Conservation (phyloP, 441 rosid species). For the Eruca vesicaria region DNA sequence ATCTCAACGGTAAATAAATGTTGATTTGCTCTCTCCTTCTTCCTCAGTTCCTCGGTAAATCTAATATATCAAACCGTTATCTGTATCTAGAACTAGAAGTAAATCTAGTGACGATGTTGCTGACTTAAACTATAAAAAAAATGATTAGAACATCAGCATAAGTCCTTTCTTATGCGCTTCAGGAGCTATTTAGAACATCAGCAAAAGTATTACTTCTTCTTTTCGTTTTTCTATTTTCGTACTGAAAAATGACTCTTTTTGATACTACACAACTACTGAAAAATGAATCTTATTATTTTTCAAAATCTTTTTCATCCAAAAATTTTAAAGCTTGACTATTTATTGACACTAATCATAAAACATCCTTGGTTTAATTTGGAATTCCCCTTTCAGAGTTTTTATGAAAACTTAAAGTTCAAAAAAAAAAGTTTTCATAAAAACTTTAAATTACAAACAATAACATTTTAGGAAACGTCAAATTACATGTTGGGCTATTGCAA, state of each 20-base stretch:
- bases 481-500: neutral
- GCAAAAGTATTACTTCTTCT: neutral
- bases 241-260: neutral
- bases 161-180: neutral
- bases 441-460: too few relatives aligned
- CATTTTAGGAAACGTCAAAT: neutral
- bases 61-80: constrained; percentile 19
- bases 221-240: neutral
- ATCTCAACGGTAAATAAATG: constrained; percentile 21
- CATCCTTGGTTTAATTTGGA: neutral
- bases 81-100: constrained; percentile 28
- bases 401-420: too few relatives aligned
- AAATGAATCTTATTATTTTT: neutral
- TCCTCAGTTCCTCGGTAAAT: constrained; percentile 26
- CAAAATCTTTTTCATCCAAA: neutral
- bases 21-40: constrained; percentile 11
- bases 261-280: neutral
- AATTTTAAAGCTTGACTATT: neutral
- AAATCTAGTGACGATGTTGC: constrained; percentile 11
- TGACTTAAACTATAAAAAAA: neutral
- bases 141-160: neutral
- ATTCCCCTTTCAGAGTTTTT: neutral
- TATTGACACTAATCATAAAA: neutral
- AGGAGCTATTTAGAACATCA: neutral
- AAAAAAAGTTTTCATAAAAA: too few relatives aligned